Evolutionary conservation across 306 rosid genomes (phyloP), one percentile per base, ranked within the genome.

Genomic region (Herpetospermum pedunculosum): DNA sequence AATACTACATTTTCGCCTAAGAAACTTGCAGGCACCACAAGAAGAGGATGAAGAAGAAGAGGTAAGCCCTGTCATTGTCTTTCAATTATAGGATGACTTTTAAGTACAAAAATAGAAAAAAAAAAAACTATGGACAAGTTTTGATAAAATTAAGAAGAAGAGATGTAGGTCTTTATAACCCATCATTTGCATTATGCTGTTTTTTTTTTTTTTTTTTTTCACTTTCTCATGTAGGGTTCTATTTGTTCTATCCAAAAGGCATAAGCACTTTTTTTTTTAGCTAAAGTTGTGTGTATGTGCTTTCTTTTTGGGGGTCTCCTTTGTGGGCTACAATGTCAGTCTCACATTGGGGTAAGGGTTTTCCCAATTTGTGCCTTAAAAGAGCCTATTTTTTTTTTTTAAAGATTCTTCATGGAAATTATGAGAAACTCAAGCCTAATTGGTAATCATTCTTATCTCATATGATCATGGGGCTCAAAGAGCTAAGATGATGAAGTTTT

Each of bases 1-100:
- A 72, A 25, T 25, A 0, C 81, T 69, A 70, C 94, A 88, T 77
- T 86, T 88, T 84, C 94, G 72, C 77, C 94, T 83, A 25, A 88
- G 81, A 65, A 88, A 88, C 79, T 88, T 88, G 85, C 94, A 88
- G 75, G 94, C 91, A 78, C 94, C 94, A 77, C 94, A 88, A 38
- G 72, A 65, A 65, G 68, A 32, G 8, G 30, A 59, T 6, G 68
- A 30, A 18, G 6, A 14, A 59, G 93, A 88, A 58, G 87, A 76
- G 72, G 84, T 78, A 67, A 63, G 46, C 67, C 91, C 88, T 74
- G 88, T 83, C 94, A 82, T 81, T 83, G 63, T 83, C 83, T 29
- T 2, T 41, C 19, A 41, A 68, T 40, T 21, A 19, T 65, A 65
- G 19, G 72, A 16, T 73, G 72, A 54, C 55, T 65, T 75, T 65